phyloP scores from a whole-genome alignment of 2,329 filamentous ascomycete species.

The Nigrograna mackinnonii region DNA sequence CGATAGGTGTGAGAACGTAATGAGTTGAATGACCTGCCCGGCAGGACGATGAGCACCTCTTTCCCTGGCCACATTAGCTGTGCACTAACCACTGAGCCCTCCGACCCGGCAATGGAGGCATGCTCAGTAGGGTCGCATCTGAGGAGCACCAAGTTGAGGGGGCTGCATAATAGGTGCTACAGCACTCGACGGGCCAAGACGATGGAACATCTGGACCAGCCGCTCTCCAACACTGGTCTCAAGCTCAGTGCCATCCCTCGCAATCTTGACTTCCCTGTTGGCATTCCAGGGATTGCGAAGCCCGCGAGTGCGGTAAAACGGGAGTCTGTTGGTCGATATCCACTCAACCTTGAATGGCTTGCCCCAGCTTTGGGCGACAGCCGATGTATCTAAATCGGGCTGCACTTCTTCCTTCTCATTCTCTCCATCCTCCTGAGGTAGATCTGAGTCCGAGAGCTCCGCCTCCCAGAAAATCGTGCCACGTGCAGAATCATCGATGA shows the following conservation, averaged over 20 bases:
- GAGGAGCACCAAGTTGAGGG: constrained; percentile 21
- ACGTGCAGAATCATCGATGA: constrained; percentile 90
- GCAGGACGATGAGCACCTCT: constrained; percentile 7
- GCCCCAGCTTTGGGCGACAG: constrained; percentile 70
- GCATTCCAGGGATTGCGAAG: constrained; percentile 93
- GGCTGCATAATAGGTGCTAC: constrained; percentile 22
- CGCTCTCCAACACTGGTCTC: constrained; percentile 80
- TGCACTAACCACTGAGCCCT: background rate
- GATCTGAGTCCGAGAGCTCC: constrained; percentile 62
- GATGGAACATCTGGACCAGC: constrained; percentile 75
- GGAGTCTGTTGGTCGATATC: constrained; percentile 80
- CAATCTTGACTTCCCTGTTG: constrained; percentile 94
- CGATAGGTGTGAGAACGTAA: background rate
- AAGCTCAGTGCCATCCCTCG: constrained; percentile 89
- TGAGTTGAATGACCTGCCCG: constrained; percentile 8
- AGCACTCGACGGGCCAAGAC: constrained; percentile 31
- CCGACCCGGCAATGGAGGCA: background rate
- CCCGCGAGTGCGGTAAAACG: constrained; percentile 86
- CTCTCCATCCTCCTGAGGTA: constrained; percentile 51
- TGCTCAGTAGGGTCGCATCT: constrained; percentile 29
- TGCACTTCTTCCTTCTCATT: constrained; percentile 35
- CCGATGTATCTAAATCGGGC: constrained; percentile 44
- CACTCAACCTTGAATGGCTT: constrained; percentile 92
- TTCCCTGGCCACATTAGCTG: background rate
- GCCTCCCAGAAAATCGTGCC: constrained; percentile 98